Base-by-base conservation (phyloP, 2,329 filamentous ascomycete genomes). In the Xylaria sp. region DNA sequence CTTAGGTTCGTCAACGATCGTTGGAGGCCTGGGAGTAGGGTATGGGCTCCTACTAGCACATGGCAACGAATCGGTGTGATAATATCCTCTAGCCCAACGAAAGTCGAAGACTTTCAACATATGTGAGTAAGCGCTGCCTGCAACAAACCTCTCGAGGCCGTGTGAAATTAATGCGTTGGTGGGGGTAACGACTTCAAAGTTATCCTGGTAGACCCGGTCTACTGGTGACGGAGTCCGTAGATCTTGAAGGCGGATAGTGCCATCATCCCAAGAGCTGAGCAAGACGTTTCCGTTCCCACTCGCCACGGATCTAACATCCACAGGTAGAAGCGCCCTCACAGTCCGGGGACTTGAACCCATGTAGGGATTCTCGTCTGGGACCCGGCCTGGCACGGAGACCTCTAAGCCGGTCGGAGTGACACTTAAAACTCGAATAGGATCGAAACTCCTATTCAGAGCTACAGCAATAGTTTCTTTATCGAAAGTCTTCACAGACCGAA, bases 31-130 rank as follows among this genome's bases (percentile, higher is more conserved):
- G 0, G 80, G 79, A 13, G n/a, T 47, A 36, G 78, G 81, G 65
- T 72, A 78, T 0, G 84, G 84, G 5, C 63, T 64, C 3, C 73
- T 67, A 6, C 60, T 65, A 5, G 80, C 78, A 71, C 86, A 88
- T 0, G 84, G 79, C 11, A 86, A 77, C 4, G 79, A 82, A 3
- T 80, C 77, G 2, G 83, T 83, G 75, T 87, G 81, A 61, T 82
- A 76, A 69, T 87, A 87, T 2, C 76, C 69, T 68, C 77, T 83
- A 0, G 81, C 74, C 77, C 82, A 84, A 11, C 86, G 84, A 61
- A 86, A 85, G 77, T 88, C 86, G 65, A 87, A 87, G 36, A 87
- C 74, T 59, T 84, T 83, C 61, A 88, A 67, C 10, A 79, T 77
- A 0, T 81, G 76, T 3, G 78, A 77, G 17, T 77, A 77, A 39